Evolutionary conservation across 2,329 filamentous ascomycete genomes (phyloP).

Genomic region (Aureobasidium mangrovei): DNA sequence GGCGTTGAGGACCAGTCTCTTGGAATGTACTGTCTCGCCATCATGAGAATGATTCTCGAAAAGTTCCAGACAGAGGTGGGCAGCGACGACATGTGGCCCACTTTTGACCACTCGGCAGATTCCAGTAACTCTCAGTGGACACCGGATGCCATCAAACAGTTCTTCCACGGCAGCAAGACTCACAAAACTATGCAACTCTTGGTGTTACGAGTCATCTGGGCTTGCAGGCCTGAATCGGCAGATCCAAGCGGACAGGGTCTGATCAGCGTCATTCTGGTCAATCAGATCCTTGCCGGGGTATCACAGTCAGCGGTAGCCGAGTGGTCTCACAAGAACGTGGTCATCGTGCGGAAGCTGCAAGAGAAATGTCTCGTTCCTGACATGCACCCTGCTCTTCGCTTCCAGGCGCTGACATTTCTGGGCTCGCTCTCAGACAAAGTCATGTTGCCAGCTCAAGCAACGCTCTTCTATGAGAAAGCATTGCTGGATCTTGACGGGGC

Average conservation of each 20-base stretch:
- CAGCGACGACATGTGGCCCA: constrained; percentile 7
- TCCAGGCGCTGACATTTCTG: constrained; percentile 15
- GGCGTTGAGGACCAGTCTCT: constrained; percentile 24
- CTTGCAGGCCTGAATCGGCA: constrained; percentile 19
- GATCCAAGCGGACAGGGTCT: constrained; percentile 19
- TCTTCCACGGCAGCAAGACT: constrained; percentile 26
- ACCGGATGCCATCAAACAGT: constrained; percentile 25
- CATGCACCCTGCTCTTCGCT: constrained; percentile 8
- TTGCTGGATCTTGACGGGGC: constrained; percentile 8
- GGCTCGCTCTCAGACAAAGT: constrained; percentile 8
- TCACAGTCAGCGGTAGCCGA: constrained; percentile 21
- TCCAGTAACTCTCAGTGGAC: constrained; percentile 20
- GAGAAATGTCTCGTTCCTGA: constrained; percentile 23
- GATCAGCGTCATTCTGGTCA: constrained; percentile 22
- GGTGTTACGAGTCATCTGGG: constrained; percentile 25
- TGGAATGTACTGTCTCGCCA: constrained; percentile 29
- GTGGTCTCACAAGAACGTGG: constrained; percentile 25
- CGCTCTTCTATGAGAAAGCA: constrained; percentile 11
- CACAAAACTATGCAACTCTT: constrained; percentile 28
- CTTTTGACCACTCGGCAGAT: background rate
- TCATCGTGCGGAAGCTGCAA: constrained; percentile 26
- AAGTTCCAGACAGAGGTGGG: constrained; percentile 4
- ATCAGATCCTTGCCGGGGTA: constrained; percentile 24
- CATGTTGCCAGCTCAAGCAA: constrained; percentile 7
- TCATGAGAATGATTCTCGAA: constrained; percentile 25